These are phyloP conservation scores for Myriosclerotinia curreyana DNA, from an alignment of 2,329 filamentous ascomycete species.

Conservation along the genomic window DNA sequence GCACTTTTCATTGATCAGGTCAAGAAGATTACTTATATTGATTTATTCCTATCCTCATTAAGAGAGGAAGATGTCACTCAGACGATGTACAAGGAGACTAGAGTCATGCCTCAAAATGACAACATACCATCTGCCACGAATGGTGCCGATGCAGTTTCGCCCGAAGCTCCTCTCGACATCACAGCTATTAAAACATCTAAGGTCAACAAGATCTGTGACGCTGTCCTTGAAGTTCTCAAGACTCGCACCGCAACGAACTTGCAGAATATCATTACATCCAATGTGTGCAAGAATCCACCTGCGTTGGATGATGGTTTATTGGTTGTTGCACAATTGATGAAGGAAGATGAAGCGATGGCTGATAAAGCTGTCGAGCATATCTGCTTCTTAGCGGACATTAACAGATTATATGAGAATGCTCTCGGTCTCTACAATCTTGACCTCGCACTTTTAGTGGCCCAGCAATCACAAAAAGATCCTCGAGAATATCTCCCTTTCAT, in stretches of 20 bases:
- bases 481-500: constrained; percentile 94
- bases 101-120: constrained; percentile 44
- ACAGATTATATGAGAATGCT: constrained; percentile 85
- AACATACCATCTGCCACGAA: constrained; percentile 33
- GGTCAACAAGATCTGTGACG: constrained; percentile 84
- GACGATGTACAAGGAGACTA: constrained; percentile 90
- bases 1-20: constrained; percentile 79
- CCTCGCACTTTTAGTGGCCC: constrained; percentile 83
- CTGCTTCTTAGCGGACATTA: constrained; percentile 93
- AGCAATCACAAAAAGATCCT: constrained; percentile 94
- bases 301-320: constrained; percentile 81
- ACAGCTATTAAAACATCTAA: constrained; percentile 50
- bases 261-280: constrained; percentile 90
- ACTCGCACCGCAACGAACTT: constrained; percentile 62
- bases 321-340: constrained; percentile 72
- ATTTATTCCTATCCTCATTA: constrained; percentile 85
- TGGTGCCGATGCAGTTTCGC: constrained; percentile 21
- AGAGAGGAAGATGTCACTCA: constrained; percentile 89
- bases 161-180: constrained; percentile 25
- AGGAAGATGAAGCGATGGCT: constrained; percentile 66
- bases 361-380: constrained; percentile 94
- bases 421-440: constrained; percentile 90
- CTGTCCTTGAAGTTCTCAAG: constrained; percentile 68
- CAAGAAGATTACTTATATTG: constrained; percentile 75
- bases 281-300: constrained; percentile 89